phyloP scores from a whole-genome alignment of 805 yeast species.

The Debaryomyces prosopidis region DNA sequence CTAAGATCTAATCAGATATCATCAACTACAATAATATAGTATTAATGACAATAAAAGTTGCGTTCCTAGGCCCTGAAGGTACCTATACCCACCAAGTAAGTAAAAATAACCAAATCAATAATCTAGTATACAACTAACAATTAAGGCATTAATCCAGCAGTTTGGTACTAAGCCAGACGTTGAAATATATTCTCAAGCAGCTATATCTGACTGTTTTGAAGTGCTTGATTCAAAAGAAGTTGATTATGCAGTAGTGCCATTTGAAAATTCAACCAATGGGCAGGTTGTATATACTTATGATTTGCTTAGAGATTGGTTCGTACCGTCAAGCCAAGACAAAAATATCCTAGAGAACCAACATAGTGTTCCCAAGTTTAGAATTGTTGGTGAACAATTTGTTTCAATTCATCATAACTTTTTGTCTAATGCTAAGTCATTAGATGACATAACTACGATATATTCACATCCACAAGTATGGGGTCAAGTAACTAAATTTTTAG shows the following conservation, averaged over 20 bases:
- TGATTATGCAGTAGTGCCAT: slow-evolving; percentile 80
- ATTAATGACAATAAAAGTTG: slow-evolving; percentile 43
- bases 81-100: slow-evolving; percentile 87
- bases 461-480: slow-evolving; percentile 99
- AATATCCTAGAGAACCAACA: slow-evolving; percentile 17
- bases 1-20: too few relatives aligned
- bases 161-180: slow-evolving; percentile 39
- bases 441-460: slow-evolving; percentile 57
- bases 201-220: slow-evolving; percentile 64
- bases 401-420: slow-evolving; percentile 77
- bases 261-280: slow-evolving; percentile 94
- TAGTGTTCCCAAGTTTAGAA: slow-evolving; percentile 36
- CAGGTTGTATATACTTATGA: slow-evolving; percentile 87
- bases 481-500: slow-evolving; percentile 66
- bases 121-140: slow-evolving; percentile 3
- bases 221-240: slow-evolving; percentile 44
- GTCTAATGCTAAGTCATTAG: slow-evolving; percentile 44
- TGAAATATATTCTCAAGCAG: slow-evolving; percentile 36
- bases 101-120: slow-evolving; percentile 11
- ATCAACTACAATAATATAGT: neutral
- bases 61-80: slow-evolving; percentile 86
- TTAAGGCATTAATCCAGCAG: slow-evolving; percentile 50
- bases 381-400: slow-evolving; percentile 81
- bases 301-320: slow-evolving; percentile 67
- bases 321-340: slow-evolving; percentile 19